A percentile compares a stretch with the other conserved stretches of the same genome.
Conservation (phyloP, 345 rosid species). For the Citrus sinensis region DNA sequence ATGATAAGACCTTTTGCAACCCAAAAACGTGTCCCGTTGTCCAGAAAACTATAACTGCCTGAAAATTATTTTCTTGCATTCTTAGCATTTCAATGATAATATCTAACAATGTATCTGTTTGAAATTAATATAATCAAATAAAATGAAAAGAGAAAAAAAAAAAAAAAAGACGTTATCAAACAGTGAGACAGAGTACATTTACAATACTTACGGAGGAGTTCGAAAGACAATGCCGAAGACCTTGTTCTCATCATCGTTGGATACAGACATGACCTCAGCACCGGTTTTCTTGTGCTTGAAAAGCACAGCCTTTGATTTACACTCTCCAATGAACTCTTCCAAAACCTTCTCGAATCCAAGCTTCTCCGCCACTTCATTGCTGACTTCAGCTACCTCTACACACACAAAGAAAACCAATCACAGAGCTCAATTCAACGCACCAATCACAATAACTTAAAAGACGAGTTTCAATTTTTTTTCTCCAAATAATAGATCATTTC, state of each 20-base stretch:
- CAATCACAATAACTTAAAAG: not conserved
- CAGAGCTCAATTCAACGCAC: conserved; percentile 8
- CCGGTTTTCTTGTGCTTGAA: conserved; percentile 93
- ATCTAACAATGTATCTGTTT: not conserved
- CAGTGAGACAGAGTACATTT: not conserved
- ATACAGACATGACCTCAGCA: conserved; percentile 86
- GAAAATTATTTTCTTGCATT: not conserved
- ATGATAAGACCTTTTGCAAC: not conserved
- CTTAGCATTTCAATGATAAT: not conserved
- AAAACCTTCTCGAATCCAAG: conserved; percentile 84
- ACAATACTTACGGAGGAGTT: conserved; percentile 77
- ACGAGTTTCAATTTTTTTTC: not conserved
- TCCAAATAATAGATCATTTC: no score
- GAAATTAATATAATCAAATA: not conserved
- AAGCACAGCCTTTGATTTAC: conserved; percentile 80
- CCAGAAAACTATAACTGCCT: not conserved
- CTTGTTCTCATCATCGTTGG: conserved; percentile 87
- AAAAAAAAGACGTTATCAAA: not conserved
- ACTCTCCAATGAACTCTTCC: conserved; percentile 82
- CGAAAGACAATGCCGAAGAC: conserved; percentile 84
- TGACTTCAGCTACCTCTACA: conserved; percentile 43
- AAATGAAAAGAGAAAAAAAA: not conserved
- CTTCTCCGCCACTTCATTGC: conserved; percentile 69
- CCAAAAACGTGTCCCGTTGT: not conserved
- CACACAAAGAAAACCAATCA: conserved; percentile 8